Evolutionary conservation across 2,329 filamentous ascomycete species (phyloP).

Genomic region (Pestalotiopsis sp.): DNA sequence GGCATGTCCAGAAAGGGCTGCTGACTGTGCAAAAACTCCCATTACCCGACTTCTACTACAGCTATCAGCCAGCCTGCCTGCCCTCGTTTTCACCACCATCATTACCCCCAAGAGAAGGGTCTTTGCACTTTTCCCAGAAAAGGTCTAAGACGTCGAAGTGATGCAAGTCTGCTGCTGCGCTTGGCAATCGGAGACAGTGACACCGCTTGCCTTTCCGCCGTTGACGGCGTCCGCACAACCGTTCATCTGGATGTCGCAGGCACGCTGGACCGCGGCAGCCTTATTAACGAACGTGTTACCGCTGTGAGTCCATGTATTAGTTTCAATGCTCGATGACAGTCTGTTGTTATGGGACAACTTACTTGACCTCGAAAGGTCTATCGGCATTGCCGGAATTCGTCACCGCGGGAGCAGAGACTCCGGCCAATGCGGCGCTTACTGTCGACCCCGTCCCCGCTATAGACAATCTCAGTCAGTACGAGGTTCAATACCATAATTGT

Average conservation of each 20-base stretch:
- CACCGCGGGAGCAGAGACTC: slow-evolving; percentile 51
- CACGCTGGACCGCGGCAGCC: slow-evolving; percentile 56
- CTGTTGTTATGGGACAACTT: slow-evolving; percentile 40
- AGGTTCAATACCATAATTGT: background rate
- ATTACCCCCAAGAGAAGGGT: background rate
- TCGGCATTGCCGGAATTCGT: slow-evolving; percentile 44
- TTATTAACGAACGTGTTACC: slow-evolving; percentile 56
- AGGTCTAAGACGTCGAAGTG: slow-evolving; percentile 5
- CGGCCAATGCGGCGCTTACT: slow-evolving; percentile 42
- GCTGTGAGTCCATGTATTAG: background rate
- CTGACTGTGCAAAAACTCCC: slow-evolving; percentile 1
- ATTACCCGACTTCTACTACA: background rate
- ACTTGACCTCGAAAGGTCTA: slow-evolving; percentile 57
- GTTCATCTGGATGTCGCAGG: slow-evolving; percentile 66
- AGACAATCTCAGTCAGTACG: slow-evolving; percentile 1
- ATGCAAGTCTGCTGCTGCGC: slow-evolving; percentile 40
- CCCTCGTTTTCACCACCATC: background rate
- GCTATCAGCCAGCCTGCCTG: background rate
- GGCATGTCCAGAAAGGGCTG: background rate
- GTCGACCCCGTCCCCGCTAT: slow-evolving; percentile 2
- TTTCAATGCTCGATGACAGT: background rate
- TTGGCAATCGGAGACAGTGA: slow-evolving; percentile 52
- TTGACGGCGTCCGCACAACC: slow-evolving; percentile 59
- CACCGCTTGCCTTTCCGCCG: slow-evolving; percentile 39
- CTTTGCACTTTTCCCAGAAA: slow-evolving; percentile 5